Conservation (phyloP, 75 land plant genomes). For the Cupressus sempervirens region DNA sequence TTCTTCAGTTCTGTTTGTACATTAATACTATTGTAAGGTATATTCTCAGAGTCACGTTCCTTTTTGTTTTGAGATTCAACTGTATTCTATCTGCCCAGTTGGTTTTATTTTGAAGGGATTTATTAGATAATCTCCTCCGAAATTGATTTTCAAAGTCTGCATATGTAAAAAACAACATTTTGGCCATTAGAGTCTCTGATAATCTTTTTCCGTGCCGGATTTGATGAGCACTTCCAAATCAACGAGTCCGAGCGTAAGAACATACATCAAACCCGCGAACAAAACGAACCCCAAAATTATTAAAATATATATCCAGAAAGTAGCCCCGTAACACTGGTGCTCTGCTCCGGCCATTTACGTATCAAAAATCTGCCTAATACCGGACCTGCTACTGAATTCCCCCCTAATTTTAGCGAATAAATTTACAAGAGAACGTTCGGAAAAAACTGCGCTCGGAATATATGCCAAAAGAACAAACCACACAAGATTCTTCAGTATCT, state of each 20-base stretch:
- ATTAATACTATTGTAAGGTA: too few species aligned
- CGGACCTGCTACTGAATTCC: neutral
- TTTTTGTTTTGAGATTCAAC: too few species aligned
- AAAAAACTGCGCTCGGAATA: neutral
- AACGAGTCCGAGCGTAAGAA: conserved; percentile 86
- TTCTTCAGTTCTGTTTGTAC: too few species aligned
- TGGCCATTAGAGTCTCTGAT: too few species aligned
- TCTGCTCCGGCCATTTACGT: conserved; percentile 17
- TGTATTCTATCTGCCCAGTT: too few species aligned
- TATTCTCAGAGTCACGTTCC: too few species aligned
- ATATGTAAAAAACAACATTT: too few species aligned
- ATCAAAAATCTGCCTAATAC: neutral
- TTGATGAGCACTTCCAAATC: conserved; percentile 77
- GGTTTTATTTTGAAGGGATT: too few species aligned
- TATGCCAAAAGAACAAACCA: neutral
- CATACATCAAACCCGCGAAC: conserved; percentile 93
- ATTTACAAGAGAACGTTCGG: too few species aligned
- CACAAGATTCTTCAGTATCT: neutral
- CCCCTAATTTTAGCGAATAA: conserved; percentile 4
- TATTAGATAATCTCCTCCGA: too few species aligned
- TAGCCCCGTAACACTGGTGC: conserved; percentile 40
- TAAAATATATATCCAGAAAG: conserved; percentile 60
- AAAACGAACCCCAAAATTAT: conserved; percentile 46
- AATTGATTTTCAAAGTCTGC: too few species aligned
- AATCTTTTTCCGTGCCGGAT: conserved; percentile 63